Conservation (phyloP, 2,329 filamentous ascomycete genomes). For the Alternaria brassicicola region DNA sequence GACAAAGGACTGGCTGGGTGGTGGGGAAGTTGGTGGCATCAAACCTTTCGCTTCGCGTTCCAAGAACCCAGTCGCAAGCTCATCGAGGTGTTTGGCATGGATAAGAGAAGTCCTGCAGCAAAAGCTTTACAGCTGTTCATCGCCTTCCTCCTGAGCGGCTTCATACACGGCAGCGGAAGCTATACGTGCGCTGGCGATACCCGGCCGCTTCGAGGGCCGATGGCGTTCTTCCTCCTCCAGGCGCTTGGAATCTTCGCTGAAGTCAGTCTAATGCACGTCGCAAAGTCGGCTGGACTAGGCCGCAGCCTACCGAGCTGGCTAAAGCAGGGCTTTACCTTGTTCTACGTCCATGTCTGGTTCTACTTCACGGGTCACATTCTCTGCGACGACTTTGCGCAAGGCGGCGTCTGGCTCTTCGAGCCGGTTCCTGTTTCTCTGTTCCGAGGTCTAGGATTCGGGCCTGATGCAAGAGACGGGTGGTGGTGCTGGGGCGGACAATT, state of each 20-base stretch:
- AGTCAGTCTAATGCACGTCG: slow-evolving; percentile 8
- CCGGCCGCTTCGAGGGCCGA: slow-evolving; percentile 58
- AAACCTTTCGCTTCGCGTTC: slow-evolving; percentile 80
- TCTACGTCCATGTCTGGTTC: slow-evolving; percentile 70
- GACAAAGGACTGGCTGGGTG: slow-evolving; percentile 77
- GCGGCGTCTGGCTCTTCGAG: slow-evolving; percentile 80
- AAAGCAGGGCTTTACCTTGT: slow-evolving; percentile 63
- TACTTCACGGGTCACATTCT: slow-evolving; percentile 68
- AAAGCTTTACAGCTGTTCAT: slow-evolving; percentile 53
- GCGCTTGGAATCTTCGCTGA: slow-evolving; percentile 70
- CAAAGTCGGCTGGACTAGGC: slow-evolving; percentile 45
- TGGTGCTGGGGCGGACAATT: slow-evolving; percentile 69
- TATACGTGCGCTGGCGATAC: slow-evolving; percentile 64
- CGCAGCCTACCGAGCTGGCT: slow-evolving; percentile 53
- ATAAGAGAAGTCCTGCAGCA: slow-evolving; percentile 44
- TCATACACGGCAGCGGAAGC: slow-evolving; percentile 75
- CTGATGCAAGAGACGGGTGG: slow-evolving; percentile 62
- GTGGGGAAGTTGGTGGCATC: slow-evolving; percentile 92
- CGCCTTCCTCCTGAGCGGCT: slow-evolving; percentile 70
- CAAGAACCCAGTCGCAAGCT: slow-evolving; percentile 63
- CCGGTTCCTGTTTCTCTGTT: slow-evolving; percentile 77
- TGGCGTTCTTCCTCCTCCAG: slow-evolving; percentile 76
- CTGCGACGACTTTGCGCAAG: slow-evolving; percentile 75
- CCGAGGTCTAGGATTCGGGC: slow-evolving; percentile 69
- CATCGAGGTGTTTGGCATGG: slow-evolving; percentile 33